A percentile compares a stretch with the other conserved stretches of the same genome.
phyloP scores from a whole-genome alignment of 805 yeast species.

The Tetrapisispora taiwanensis region DNA sequence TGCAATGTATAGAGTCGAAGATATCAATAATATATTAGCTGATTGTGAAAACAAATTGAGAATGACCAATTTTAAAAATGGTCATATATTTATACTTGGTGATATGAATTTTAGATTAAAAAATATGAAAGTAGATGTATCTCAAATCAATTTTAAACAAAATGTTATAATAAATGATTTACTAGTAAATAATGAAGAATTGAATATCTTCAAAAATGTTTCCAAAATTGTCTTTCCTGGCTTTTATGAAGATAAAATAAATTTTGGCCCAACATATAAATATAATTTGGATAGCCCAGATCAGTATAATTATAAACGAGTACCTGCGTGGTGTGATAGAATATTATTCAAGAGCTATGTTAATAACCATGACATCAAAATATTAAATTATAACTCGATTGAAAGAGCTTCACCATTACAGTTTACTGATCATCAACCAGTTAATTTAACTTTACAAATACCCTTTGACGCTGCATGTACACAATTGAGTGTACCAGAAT shows the following conservation, averaged over 20 bases:
- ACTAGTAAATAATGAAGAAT: constrained; percentile 31
- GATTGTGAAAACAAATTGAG: constrained; percentile 33
- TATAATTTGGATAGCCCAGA: constrained; percentile 34
- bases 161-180: constrained; percentile 5
- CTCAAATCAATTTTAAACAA: background rate
- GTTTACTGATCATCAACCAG: constrained; percentile 78
- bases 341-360: constrained; percentile 47
- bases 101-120: constrained; percentile 66
- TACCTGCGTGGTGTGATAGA: constrained; percentile 89
- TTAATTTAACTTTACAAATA: constrained; percentile 40
- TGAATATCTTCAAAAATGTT: constrained; percentile 23
- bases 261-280: constrained; percentile 77
- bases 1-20: constrained; percentile 41
- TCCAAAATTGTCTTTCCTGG: constrained; percentile 41
- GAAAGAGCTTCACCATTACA: constrained; percentile 28
- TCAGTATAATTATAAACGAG: constrained; percentile 47
- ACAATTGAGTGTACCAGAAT: background rate
- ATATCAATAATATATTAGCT: constrained; percentile 41
- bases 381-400: constrained; percentile 42
- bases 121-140: constrained; percentile 7
- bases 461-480: constrained; percentile 23
- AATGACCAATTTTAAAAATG: constrained; percentile 38
- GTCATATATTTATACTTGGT: constrained; percentile 69
- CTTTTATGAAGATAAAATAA: constrained; percentile 54
- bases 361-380: constrained; percentile 12